These are phyloP conservation scores for Nothophoma quercina DNA, from an alignment of 2,329 filamentous ascomycete genomes.

Conservation along the genomic window DNA sequence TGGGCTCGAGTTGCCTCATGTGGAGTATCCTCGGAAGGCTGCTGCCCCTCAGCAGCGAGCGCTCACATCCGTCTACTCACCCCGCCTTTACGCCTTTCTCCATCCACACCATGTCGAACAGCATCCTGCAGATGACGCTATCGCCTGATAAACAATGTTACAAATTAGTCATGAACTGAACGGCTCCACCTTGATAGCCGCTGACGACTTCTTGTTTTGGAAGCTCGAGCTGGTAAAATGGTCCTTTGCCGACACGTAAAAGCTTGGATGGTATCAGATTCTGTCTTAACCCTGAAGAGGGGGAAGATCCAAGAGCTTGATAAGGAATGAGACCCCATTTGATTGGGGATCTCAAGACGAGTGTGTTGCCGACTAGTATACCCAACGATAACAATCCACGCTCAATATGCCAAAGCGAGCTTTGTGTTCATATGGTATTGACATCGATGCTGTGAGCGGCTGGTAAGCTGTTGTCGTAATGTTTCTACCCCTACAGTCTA, in stretches of 20 bases:
- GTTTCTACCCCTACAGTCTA: not conserved
- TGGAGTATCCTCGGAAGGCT: not conserved
- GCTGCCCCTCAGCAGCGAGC: slow-evolving; percentile 27
- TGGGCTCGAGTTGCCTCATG: not conserved
- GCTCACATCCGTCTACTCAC: slow-evolving; percentile 28
- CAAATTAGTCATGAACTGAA: not conserved
- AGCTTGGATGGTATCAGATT: not conserved
- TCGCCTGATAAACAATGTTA: not conserved
- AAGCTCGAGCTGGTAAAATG: not conserved
- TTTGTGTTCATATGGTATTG: slow-evolving; percentile 52
- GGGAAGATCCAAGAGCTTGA: too few relatives aligned
- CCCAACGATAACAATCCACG: too few relatives aligned
- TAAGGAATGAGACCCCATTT: too few relatives aligned
- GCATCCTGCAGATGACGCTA: not conserved
- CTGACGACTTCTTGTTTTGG: not conserved
- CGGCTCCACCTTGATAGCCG: not conserved
- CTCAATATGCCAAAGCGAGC: slow-evolving; percentile 51
- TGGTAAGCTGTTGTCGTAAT: too few relatives aligned
- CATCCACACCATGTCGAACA: not conserved
- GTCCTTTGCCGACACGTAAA: not conserved
- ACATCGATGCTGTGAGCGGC: slow-evolving; percentile 51
- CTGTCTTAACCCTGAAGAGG: not conserved
- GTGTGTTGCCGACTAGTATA: too few relatives aligned
- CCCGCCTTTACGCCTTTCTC: slow-evolving; percentile 12
- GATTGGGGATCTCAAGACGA: too few relatives aligned